Percentiles rank a stretch among this genome's conserved stretches.
Evolutionary conservation across 495 filamentous ascomycete genomes (phyloP).

Genomic region (Xylaria castorea): DNA sequence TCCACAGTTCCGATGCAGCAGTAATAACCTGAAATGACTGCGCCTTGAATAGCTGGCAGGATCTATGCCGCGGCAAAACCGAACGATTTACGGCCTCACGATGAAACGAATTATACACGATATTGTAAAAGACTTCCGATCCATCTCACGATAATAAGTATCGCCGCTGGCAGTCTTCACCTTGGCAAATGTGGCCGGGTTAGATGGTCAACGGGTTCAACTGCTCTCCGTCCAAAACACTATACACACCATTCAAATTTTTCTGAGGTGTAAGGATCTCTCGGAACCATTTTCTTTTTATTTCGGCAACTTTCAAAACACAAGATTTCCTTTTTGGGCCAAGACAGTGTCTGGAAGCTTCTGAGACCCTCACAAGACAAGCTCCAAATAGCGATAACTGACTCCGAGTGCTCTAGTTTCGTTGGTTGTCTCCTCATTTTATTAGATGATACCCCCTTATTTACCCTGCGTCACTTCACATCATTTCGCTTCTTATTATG

Average conservation of each 20-base stretch:
- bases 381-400: neutral
- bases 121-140: constrained; percentile 20
- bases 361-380: neutral
- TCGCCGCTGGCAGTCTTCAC: neutral
- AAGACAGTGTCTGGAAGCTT: neutral
- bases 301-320: too few species aligned
- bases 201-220: constrained; percentile 6
- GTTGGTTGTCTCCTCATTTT: constrained; percentile 8
- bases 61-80: constrained; percentile 21
- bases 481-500: constrained; percentile 20
- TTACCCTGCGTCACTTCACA: constrained; percentile 26
- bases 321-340: too few species aligned
- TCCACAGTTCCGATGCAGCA: neutral
- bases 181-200: neutral
- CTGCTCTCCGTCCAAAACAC: neutral
- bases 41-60: constrained; percentile 3
- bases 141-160: constrained; percentile 18
- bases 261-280: neutral
- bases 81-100: constrained; percentile 26
- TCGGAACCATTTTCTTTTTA: too few species aligned
- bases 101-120: constrained; percentile 24
- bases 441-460: constrained; percentile 40
- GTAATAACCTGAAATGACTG: neutral
- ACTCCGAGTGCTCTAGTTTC: neutral
- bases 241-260: constrained; percentile 9